These are phyloP conservation scores for Fragaria ananassa DNA, from an alignment of 306 rosid genomes.

Conservation along the genomic window DNA sequence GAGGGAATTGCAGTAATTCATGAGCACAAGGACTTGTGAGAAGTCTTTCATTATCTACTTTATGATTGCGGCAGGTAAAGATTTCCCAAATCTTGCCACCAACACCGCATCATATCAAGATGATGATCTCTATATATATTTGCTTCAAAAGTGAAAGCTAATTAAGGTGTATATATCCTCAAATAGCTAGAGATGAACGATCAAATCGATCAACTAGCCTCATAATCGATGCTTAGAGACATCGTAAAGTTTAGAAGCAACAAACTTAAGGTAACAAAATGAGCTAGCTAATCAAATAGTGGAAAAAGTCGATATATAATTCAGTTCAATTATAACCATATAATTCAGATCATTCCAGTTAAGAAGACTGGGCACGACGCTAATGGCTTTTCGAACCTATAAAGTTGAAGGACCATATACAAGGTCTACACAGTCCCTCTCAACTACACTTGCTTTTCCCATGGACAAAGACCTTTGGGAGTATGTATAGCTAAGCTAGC, in stretches of 20 bases:
- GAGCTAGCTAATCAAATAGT: neutral
- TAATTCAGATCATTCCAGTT: neutral
- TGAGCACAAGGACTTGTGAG: neutral
- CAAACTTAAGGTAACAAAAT: neutral
- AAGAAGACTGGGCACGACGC: slow-evolving; percentile 16
- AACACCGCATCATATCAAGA: slow-evolving; percentile 36
- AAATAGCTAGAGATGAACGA: neutral
- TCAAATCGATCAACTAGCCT: neutral
- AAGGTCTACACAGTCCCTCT: neutral
- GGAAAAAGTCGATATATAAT: neutral
- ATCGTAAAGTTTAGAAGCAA: neutral
- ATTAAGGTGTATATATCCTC: neutral
- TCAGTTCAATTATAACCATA: neutral
- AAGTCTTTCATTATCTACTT: slow-evolving; percentile 17
- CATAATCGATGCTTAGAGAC: neutral
- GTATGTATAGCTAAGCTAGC: neutral
- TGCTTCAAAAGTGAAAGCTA: slow-evolving; percentile 4
- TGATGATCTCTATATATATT: neutral
- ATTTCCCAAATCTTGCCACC: slow-evolving; percentile 43
- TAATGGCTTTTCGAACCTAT: neutral
- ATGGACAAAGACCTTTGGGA: neutral
- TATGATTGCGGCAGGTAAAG: slow-evolving; percentile 31
- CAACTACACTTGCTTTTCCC: neutral
- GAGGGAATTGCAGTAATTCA: neutral
- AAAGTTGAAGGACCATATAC: slow-evolving; percentile 12